phyloP scores from a whole-genome alignment of 169 alveolate species.

The Plasmodium coatneyi region DNA sequence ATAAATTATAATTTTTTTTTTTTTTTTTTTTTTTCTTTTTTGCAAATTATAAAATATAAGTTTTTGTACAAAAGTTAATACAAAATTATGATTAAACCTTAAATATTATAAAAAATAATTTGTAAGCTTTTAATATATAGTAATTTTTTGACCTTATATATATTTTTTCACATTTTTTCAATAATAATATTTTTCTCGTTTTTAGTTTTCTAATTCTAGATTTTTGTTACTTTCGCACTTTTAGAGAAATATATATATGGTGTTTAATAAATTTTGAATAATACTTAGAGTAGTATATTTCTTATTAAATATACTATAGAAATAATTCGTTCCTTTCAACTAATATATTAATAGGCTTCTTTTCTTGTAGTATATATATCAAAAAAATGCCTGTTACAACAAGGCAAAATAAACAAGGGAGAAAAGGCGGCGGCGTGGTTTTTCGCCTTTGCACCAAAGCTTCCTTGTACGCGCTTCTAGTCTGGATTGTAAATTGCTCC shows the following conservation, averaged over 20 bases:
- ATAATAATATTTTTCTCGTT: too few relatives aligned
- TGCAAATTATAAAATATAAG: too few relatives aligned
- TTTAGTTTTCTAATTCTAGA: not conserved
- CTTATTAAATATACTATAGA: not conserved
- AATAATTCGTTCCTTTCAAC: not conserved
- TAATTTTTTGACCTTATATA: not conserved
- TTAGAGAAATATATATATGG: not conserved
- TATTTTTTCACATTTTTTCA: too few relatives aligned
- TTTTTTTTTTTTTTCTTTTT: too few relatives aligned
- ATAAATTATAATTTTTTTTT: not conserved
- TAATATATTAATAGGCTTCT: not conserved
- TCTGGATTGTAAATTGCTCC: not conserved
- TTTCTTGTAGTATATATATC: not conserved
- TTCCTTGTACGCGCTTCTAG: not conserved
- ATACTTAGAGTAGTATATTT: not conserved
- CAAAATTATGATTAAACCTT: too few relatives aligned
- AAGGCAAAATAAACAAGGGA: not conserved
- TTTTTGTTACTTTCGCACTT: not conserved
- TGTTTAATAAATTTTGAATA: not conserved
- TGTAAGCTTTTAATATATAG: too few relatives aligned
- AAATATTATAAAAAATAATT: not conserved
- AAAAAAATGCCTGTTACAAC: not conserved
- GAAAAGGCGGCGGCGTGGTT: not conserved
- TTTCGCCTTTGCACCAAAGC: not conserved
- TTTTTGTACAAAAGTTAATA: not conserved